These are phyloP conservation scores for Polygonum aviculare DNA, from an alignment of 148 eudicot species.

Conservation along the genomic window DNA sequence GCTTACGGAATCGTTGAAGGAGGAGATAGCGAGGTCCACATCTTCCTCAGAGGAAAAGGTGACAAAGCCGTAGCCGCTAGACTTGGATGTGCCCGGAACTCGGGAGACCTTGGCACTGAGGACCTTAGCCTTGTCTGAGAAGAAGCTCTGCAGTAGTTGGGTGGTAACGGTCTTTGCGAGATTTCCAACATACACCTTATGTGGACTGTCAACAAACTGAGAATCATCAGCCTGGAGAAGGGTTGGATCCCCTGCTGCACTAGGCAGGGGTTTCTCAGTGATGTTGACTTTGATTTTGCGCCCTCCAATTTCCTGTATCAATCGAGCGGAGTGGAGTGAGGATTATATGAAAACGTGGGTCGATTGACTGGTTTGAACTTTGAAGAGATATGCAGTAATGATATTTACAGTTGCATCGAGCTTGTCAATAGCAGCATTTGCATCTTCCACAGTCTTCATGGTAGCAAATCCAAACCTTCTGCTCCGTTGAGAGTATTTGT, in stretches of 20 bases:
- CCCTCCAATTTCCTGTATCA: conserved; percentile 63
- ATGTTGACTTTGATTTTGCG: conserved; percentile 80
- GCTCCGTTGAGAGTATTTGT: conserved; percentile 78
- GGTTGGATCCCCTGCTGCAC: conserved; percentile 20
- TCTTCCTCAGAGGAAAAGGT: conserved; percentile 88
- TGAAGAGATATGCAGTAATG: no score
- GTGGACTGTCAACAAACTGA: conserved; percentile 69
- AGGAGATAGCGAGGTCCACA: conserved; percentile 67
- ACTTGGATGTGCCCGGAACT: conserved; percentile 84
- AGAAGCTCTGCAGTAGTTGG: conserved; percentile 54
- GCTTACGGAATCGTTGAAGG: conserved; percentile 74
- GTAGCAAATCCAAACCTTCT: conserved; percentile 82
- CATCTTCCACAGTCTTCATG: conserved; percentile 94
- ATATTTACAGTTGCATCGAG: conserved; percentile 61
- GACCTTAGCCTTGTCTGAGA: conserved; percentile 78
- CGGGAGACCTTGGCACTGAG: conserved; percentile 77
- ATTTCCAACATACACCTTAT: conserved; percentile 89
- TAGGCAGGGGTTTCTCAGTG: conserved; percentile 72
- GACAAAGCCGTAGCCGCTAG: conserved; percentile 84
- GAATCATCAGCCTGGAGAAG: conserved; percentile 58
- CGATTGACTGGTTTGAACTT: no score
- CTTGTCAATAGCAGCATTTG: conserved; percentile 73
- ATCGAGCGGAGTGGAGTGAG: no score
- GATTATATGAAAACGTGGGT: no score
- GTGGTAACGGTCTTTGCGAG: conserved; percentile 85